A percentile compares a stretch with the other conserved stretches of the same genome.
phyloP scores from a whole-genome alignment of 805 yeast genomes.

The Diddensiella santjacobensis region DNA sequence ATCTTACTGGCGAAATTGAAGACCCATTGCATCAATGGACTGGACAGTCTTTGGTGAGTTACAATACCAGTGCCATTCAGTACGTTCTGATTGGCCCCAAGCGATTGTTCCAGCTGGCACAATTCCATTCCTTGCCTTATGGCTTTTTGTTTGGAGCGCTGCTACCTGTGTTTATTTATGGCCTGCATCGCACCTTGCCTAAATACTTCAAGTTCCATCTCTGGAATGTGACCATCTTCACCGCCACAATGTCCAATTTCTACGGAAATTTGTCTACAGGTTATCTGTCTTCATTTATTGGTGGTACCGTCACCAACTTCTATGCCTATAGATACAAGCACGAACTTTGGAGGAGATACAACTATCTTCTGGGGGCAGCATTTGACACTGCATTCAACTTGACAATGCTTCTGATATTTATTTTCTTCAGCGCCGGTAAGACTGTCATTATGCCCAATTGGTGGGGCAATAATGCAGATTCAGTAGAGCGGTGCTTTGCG shows the following conservation, averaged over 20 bases:
- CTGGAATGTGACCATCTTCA: conserved; percentile 16
- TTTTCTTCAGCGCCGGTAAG: conserved; percentile 17
- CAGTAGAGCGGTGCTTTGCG: conserved; percentile 15
- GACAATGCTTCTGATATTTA: conserved; percentile 13
- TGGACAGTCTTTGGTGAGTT: conserved; percentile 37
- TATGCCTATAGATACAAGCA: conserved; percentile 12
- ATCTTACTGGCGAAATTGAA: conserved; percentile 42
- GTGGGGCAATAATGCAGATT: conserved; percentile 15
- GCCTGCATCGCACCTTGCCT: conserved; percentile 9
- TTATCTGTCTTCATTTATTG: conserved; percentile 10
- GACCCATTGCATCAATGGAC: conserved; percentile 35
- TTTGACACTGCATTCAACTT: conserved; percentile 15
- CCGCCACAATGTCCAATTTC: conserved; percentile 14
- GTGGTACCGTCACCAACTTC: conserved; percentile 14
- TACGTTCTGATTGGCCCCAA: conserved; percentile 47
- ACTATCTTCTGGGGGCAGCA: conserved; percentile 16
- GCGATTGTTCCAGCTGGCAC: conserved; percentile 35
- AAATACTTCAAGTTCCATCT: conserved; percentile 8
- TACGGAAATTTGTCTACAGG: conserved; percentile 16
- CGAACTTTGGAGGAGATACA: conserved; percentile 16
- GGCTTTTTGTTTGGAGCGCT: conserved; percentile 12
- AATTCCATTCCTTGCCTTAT: conserved; percentile 10
- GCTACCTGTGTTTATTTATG: conserved; percentile 7
- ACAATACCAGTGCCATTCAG: conserved; percentile 36
- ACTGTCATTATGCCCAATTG: conserved; percentile 14